Evolutionary conservation across 495 filamentous ascomycete genomes (phyloP), one percentile per base, ranked within the genome.

Genomic region (Tuber umbilicatum): DNA sequence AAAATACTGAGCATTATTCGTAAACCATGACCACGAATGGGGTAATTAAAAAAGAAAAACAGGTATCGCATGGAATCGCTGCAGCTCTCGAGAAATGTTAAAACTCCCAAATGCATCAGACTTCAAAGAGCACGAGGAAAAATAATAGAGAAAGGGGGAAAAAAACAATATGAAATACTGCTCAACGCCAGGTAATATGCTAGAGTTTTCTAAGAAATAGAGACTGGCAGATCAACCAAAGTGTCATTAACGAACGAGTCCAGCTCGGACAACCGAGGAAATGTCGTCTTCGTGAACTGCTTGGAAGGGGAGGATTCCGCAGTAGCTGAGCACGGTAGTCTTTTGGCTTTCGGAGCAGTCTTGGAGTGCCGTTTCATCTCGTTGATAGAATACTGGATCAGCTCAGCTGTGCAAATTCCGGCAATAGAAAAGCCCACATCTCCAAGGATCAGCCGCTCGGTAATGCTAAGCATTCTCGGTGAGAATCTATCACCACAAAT

Each of bases 371-470:
- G 77, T 50, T 70, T 74, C 77, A 79, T 79, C 67, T 79, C 77
- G 17, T 72, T 70, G 41, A 79, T 72, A 38, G 77, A 79, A 68
- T 74, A 79, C 40, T 78, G 75, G 35, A 79, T 79, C 47, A 79
- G 72, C 67, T 79, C 77, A 5, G 72, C 70, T n/a, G 77, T 79
- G 47, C 77, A 79, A 68, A 79, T 79, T 71, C 75, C 77, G 31
- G 77, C 77, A 47, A 79, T 76, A 50, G 77, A 81, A 74, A 78
- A 81, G 70, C 78, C 77, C 43, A 82, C 72, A 27, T 82, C 80
- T 31, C 71, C 72, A 43, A 82, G 71, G 41, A 82, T 75, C 37
- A 82, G 64, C 41, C 76, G 75, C 43, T 82, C 80, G 3, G 80
- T 82, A 21, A 74, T 72, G 38, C 50, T 75, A 12, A 82, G 73